Evolutionary conservation across 176 grass and related monocot species (phyloP).

Genomic region (Oryza glaberrima): DNA sequence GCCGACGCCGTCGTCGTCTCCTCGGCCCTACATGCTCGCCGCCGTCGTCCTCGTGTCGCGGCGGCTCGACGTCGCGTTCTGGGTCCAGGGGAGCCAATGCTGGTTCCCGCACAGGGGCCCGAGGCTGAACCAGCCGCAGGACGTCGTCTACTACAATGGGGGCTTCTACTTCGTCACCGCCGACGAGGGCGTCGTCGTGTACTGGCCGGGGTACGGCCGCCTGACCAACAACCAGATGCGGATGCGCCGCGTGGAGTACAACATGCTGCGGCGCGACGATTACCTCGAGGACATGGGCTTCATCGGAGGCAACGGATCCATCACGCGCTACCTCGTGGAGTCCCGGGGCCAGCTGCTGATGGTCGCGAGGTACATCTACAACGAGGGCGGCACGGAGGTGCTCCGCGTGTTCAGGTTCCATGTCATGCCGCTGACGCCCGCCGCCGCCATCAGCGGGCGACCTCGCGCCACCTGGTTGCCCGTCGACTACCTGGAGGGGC

Average conservation of each 20-base stretch:
- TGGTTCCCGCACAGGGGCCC: conserved; percentile 2
- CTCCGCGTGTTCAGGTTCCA: conserved; percentile 43
- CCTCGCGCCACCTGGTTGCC: conserved; percentile 10
- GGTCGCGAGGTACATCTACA: conserved; percentile 41
- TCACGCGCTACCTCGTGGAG: conserved; percentile 42
- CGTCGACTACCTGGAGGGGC: conserved; percentile 21
- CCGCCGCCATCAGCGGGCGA: neutral
- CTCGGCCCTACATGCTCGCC: conserved; percentile 29
- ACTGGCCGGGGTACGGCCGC: neutral
- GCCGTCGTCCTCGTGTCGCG: conserved; percentile 22
- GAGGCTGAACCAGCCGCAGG: neutral
- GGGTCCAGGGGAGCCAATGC: neutral
- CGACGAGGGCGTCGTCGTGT: conserved; percentile 18
- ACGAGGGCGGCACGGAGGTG: neutral
- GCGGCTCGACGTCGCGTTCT: conserved; percentile 15
- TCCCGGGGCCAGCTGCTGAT: conserved; percentile 45
- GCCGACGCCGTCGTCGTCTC: neutral
- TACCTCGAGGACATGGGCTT: neutral
- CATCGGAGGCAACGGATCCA: neutral
- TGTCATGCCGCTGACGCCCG: neutral
- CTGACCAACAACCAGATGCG: neutral
- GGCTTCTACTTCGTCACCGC: conserved; percentile 40
- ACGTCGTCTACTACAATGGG: conserved; percentile 24
- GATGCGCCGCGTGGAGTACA: conserved; percentile 2
- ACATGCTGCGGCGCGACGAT: conserved; percentile 28